Conservation (phyloP, 495 filamentous ascomycete genomes). For the Opeltia flavorubescens region DNA sequence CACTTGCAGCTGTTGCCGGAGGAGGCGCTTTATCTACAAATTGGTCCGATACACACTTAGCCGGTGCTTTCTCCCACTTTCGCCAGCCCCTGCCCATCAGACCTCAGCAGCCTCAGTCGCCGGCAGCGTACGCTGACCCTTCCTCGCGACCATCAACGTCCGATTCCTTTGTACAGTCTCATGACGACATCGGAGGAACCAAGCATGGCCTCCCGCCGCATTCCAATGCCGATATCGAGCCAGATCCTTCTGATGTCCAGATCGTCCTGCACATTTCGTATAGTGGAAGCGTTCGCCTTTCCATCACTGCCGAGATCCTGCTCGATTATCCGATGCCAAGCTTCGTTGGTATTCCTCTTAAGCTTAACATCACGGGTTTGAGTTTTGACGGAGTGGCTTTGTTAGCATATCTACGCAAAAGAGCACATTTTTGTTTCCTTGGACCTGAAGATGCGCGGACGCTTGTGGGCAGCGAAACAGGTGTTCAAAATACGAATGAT, state of each 20-base stretch:
- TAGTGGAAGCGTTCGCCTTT: constrained; percentile 67
- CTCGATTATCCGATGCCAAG: constrained; percentile 96
- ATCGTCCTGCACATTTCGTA: constrained; percentile 83
- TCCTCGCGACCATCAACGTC: constrained; percentile 31
- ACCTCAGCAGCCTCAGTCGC: neutral
- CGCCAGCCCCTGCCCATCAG: constrained; percentile 18
- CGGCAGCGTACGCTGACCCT: constrained; percentile 8
- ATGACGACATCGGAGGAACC: no score
- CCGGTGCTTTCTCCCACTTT: constrained; percentile 2
- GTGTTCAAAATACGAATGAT: constrained; percentile 8
- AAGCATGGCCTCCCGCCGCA: no score
- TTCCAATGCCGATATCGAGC: neutral
- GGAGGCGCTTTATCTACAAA: constrained; percentile 38
- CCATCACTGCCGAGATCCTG: constrained; percentile 82
- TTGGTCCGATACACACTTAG: constrained; percentile 28
- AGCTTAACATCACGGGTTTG: constrained; percentile 83
- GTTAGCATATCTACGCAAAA: constrained; percentile 71
- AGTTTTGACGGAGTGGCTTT: constrained; percentile 91
- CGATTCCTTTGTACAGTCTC: constrained; percentile 3
- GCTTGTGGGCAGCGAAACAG: constrained; percentile 23
- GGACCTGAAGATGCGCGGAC: constrained; percentile 73
- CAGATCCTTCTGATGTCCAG: constrained; percentile 52
- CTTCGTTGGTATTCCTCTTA: constrained; percentile 85
- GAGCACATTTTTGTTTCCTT: constrained; percentile 82
- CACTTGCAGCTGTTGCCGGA: constrained; percentile 74